These are phyloP conservation scores for Ceratocystis alfenasii DNA, from an alignment of 2,329 filamentous ascomycete genomes.

Conservation along the genomic window DNA sequence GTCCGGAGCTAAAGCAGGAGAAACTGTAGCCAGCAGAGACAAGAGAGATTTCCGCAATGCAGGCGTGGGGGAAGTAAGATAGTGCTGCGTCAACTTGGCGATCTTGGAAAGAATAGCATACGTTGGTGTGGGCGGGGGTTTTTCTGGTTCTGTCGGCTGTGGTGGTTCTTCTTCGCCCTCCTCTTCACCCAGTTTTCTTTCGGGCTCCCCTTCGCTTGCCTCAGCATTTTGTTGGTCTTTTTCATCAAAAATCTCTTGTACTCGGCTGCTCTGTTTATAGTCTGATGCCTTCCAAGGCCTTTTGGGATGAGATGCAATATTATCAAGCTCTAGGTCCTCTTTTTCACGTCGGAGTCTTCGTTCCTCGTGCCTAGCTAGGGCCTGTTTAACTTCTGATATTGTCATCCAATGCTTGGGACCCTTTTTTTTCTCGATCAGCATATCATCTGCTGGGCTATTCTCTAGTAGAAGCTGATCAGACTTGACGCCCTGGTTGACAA, in stretches of 20 bases:
- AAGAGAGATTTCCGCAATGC: slow-evolving; percentile 68
- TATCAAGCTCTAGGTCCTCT: slow-evolving; percentile 31
- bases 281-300: slow-evolving; percentile 28
- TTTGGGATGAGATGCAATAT: slow-evolving; percentile 28
- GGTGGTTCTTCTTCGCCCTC: slow-evolving; percentile 30
- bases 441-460: slow-evolving; percentile 27
- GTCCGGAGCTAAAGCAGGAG: slow-evolving; percentile 58
- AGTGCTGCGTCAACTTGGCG: slow-evolving; percentile 72
- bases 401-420: slow-evolving; percentile 27
- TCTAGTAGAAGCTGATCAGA: slow-evolving; percentile 40
- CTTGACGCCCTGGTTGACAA: slow-evolving; percentile 70
- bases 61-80: slow-evolving; percentile 74
- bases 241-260: slow-evolving; percentile 22
- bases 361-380: slow-evolving; percentile 48
- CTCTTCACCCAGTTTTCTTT: slow-evolving; percentile 25
- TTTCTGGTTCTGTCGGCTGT: slow-evolving; percentile 34
- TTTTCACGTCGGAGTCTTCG: slow-evolving; percentile 29
- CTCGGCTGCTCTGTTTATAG: slow-evolving; percentile 16
- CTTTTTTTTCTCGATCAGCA: slow-evolving; percentile 36
- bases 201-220: slow-evolving; percentile 23
- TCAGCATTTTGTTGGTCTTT: slow-evolving; percentile 25
- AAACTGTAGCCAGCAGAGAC: slow-evolving; percentile 59
- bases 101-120: slow-evolving; percentile 76
- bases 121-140: slow-evolving; percentile 59
- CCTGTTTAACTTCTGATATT: slow-evolving; percentile 38